phyloP scores from a whole-genome alignment of 2,329 filamentous ascomycete genomes.

The Anisogramma anomala region DNA sequence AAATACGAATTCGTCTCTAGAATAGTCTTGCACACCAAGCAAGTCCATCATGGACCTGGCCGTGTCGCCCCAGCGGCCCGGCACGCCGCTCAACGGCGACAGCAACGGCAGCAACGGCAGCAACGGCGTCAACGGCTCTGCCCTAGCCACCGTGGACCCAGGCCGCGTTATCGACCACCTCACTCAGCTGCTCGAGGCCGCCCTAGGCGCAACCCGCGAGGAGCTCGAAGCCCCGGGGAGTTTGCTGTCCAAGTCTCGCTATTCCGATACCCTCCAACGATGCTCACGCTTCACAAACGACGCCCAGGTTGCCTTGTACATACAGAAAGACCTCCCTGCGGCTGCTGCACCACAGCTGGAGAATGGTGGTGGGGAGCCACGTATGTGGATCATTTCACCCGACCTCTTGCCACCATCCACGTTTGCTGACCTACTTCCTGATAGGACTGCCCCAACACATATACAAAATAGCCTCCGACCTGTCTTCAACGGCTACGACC shows the following conservation, averaged over 20 bases:
- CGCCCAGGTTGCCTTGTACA: conserved; percentile 76
- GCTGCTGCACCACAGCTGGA: conserved; percentile 40
- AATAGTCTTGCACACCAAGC: conserved; percentile 1
- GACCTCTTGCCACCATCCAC: neutral
- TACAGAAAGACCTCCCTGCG: conserved; percentile 64
- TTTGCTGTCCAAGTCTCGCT: conserved; percentile 61
- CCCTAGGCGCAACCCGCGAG: conserved; percentile 60
- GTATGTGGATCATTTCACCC: conserved; percentile 25
- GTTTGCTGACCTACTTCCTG: conserved; percentile 19
- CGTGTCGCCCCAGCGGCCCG: conserved; percentile 33
- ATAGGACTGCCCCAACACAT: conserved; percentile 46
- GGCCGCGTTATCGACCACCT: conserved; percentile 60
- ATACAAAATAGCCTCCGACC: conserved; percentile 72
- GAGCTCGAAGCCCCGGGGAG: conserved; percentile 76
- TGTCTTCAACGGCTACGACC: conserved; percentile 69
- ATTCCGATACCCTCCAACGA: conserved; percentile 71
- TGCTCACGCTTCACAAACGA: conserved; percentile 86
- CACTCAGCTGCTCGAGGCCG: conserved; percentile 56
- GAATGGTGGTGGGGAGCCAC: conserved; percentile 34
- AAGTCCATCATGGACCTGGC: conserved; percentile 39
- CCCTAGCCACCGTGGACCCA: conserved; percentile 53
- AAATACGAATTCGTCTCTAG: neutral
- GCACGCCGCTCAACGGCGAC: conserved; percentile 36
- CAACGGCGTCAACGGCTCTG: conserved; percentile 28
- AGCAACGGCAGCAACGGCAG: conserved; percentile 16